Evolutionary conservation across 1,284 basidiomycete species (phyloP), one percentile per base, ranked within the genome.

Genomic region (Mycosarcoma mackinlayi): DNA sequence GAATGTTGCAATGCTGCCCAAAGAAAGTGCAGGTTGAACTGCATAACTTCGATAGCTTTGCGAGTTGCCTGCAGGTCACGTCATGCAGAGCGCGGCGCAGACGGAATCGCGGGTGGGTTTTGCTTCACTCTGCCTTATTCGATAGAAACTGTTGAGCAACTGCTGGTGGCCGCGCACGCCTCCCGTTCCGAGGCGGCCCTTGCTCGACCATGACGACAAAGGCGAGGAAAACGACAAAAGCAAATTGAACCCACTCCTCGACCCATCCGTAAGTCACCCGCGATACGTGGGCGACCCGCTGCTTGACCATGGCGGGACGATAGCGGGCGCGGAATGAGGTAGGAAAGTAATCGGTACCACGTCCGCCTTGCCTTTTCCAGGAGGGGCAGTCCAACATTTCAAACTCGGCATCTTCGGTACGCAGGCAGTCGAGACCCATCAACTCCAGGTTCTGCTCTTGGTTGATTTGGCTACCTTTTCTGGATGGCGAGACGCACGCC

Each of bases 321-420:
- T 78, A 77, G 16, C 75, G 67, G 6, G 72, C 76, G 31, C 60
- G 50, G 27, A 70, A 54, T 27, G 66, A 69, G 24, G 74, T 67
- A 6, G 76, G 75, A 34, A 70, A 76, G 51, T 76, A 76, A 38
- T 77, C 72, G 23, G 72, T 75, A 19, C 75, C 75, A 5, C 73
- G 56, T 28, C 63, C 61, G 24, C 67, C 66, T 30, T 68, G 68
- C 47, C 60, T 70, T 45, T 71, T 68, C 68, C 62, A 65, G 3
- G 60, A 35, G 1, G 68, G 68, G 21, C 62, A 58, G 35, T 76
- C 76, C 30, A 76, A 35, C 24, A 78, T 30, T 47, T 77, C 75
- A 35, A 76, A 76, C 6, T 67, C 58, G 52, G 61, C 72, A 16
- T 73, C 73, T n/a, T 66, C 63, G 11, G 56, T 33, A 14, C 51